phyloP scores from a whole-genome alignment of 768 basidiomycete species.

The Rhodosporidiobolus odoratus region DNA sequence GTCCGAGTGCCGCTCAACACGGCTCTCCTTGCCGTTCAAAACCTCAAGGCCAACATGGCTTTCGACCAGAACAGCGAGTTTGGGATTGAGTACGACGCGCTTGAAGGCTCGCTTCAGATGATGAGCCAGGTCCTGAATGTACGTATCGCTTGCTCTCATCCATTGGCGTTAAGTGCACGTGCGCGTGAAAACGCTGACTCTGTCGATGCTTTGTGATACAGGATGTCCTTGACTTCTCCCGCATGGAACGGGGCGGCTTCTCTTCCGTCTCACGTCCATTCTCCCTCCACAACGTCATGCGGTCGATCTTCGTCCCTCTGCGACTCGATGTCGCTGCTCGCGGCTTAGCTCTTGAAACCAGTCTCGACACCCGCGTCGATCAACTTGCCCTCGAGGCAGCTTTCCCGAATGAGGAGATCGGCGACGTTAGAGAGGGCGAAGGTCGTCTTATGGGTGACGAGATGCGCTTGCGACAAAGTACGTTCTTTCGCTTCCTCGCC shows the following conservation, averaged over 20 bases:
- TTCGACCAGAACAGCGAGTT: constrained; percentile 61
- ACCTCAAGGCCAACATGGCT: constrained; percentile 73
- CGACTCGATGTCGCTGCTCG: constrained; percentile 41
- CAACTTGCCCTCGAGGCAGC: constrained; percentile 38
- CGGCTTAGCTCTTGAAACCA: constrained; percentile 41
- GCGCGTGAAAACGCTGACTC: too few species aligned
- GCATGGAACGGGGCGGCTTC: constrained; percentile 73
- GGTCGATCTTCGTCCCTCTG: constrained; percentile 48
- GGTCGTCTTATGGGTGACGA: constrained; percentile 46
- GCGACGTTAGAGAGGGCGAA: constrained; percentile 31
- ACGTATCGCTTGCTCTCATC: too few species aligned
- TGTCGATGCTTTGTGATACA: constrained; percentile 35
- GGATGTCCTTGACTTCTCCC: constrained; percentile 49
- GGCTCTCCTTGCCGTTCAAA: constrained; percentile 76
- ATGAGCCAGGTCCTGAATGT: constrained; percentile 62
- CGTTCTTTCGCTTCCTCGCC: constrained; percentile 6
- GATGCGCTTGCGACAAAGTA: constrained; percentile 45
- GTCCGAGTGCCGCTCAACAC: constrained; percentile 53
- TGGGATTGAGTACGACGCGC: constrained; percentile 79
- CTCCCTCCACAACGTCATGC: constrained; percentile 50
- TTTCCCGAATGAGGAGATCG: constrained; percentile 17
- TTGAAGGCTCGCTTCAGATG: constrained; percentile 74
- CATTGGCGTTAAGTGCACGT: too few species aligned
- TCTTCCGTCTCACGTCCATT: constrained; percentile 52
- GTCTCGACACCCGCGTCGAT: constrained; percentile 44